phyloP scores from a whole-genome alignment of 2,329 filamentous ascomycete species.

The Lasiodiplodia theobromae region DNA sequence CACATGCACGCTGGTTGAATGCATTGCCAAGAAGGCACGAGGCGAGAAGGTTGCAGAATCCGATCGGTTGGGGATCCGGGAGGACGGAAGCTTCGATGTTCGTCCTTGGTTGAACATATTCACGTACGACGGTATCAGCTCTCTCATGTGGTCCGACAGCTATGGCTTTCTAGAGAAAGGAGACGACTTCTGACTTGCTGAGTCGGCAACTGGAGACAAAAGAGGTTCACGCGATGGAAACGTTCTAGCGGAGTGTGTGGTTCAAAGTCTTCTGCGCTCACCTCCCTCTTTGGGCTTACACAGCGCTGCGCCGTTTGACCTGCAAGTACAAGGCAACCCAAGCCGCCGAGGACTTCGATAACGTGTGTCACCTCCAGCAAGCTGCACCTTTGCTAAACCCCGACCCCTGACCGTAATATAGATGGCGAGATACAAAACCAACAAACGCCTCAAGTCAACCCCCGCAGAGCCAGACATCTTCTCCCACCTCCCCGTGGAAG shows the following conservation, averaged over 20 bases:
- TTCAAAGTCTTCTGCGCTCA: background rate
- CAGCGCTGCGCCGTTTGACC: background rate
- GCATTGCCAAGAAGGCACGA: too few relatives aligned
- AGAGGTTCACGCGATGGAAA: background rate
- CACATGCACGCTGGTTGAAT: too few relatives aligned
- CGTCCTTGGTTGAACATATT: too few relatives aligned
- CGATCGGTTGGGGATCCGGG: too few relatives aligned
- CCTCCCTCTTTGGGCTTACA: background rate
- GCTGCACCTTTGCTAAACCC: background rate
- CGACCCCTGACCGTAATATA: background rate
- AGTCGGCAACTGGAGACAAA: background rate
- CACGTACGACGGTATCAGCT: background rate
- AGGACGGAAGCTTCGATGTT: too few relatives aligned
- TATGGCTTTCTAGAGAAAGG: background rate
- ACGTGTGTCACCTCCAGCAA: background rate
- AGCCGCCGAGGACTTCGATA: background rate
- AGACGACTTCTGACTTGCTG: background rate
- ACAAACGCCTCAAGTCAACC: background rate
- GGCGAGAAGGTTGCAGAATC: too few relatives aligned
- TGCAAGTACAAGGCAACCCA: background rate
- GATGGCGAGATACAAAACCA: background rate
- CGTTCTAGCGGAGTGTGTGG: background rate
- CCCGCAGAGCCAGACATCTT: background rate
- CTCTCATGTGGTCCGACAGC: background rate
- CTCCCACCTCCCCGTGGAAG: background rate